Base-by-base conservation (phyloP, 495 filamentous ascomycete species). In the Penicillium cinerascens region DNA sequence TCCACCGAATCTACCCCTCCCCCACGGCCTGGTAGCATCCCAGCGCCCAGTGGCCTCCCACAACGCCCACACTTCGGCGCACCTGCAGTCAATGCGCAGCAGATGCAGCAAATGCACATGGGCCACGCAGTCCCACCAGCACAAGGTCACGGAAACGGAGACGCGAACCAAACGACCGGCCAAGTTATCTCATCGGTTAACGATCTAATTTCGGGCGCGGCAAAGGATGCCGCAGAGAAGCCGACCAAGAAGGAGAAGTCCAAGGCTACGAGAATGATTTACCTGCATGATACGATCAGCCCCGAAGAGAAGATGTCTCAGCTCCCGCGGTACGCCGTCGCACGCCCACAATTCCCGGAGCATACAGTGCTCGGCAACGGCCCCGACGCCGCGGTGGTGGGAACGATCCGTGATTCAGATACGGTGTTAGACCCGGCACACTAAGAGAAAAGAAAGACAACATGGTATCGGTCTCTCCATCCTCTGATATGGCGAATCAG, bases 281-380 rank as follows among this genome's bases (percentile, higher is more conserved):
- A 91, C 70, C 83, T 81, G 38, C 87, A 91, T 64, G 82, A 86
- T 40, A 86, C 88, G 41, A 74, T 82, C 61, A 91, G 87, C 58
- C 89, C 89, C 21, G 90, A 95, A 72, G 90, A 95, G 75, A 89
- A 83, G 71, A 91, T 92, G 88, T 84, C 88, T 23, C 66, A 71
- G 56, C 71, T 95, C 71, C 77, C 87, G 44, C 84, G 82, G 73
- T 95, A 92, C 74, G 83, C 84, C 61, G 88, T 85, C 66, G 72
- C 73, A 71, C 80, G 82, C 66, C 78, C 75, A 58, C 63, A 52
- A 20, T 66, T 60, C 58, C 43, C 46, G 33, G 63, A 69, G 44
- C 68, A 70, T 45, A 73, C 66, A 36, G 64, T 51, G 26, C 66
- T 74, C 38, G 65, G 62, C 57, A 71, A 73, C 55, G 55, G 68